Evolutionary conservation across 768 basidiomycete species (phyloP), one percentile per base, ranked within the genome.

Genomic region (Lyophyllum shimeji): DNA sequence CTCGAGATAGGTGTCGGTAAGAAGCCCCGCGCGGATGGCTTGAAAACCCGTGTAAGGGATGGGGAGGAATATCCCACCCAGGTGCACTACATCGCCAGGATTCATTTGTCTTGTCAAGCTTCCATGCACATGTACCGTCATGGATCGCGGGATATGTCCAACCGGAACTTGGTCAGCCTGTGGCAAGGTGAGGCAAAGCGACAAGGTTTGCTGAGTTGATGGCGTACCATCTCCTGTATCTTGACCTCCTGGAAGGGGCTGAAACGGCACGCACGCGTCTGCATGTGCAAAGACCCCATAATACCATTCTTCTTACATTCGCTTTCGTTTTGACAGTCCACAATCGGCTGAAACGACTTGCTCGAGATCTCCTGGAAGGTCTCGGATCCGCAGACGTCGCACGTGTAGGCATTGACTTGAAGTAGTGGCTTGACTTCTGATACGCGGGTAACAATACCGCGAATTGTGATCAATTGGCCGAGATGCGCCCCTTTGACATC

Each of bases 91-190:
- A 67, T 99, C 97, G 24, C 97, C 97, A 0, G 97, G 97, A 65
- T 89, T 95, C 85, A 98, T 87, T 56, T 82, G 77, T 29, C 97
- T 89, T 7, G 94, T 95, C 33, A 97, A 81, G 57, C 81, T 87
- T 21, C 97, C 97, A 60, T 93, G 86, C 31, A 98, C 79, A 67
- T 99, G 95, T n/a, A 97, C 71, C 0, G 95, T 95, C 97, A 98
- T 98, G 2, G 95, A 95, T 37, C 97, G 88, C 21, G 97, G 97
- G 55, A 99, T 99, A 69, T 99, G 97, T 3, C 97, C 97, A 46
- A 99, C 96, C 21, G 97, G 97, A 0, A 99, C 97, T 86, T 99
- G 97, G 66, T 98, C 96, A 23, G 96, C 91, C 94, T 94, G 63
- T 0, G 55, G 39, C 15, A n/a, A 47, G 47, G 12, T 20, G 58